phyloP scores from a whole-genome alignment of 441 rosid species.

The Gossypium schwendimanii region DNA sequence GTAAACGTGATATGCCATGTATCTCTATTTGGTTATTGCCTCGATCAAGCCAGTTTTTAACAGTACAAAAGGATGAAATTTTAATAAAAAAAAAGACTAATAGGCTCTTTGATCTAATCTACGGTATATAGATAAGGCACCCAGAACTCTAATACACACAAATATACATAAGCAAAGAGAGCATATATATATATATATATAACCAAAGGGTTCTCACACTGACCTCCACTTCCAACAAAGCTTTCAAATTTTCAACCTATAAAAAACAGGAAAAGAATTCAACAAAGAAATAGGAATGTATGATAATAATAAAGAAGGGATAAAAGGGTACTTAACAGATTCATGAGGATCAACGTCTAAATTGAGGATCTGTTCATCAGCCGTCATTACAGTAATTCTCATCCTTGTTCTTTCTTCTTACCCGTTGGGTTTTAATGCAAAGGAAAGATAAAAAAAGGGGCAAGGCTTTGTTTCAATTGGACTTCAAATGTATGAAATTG shows the following conservation, averaged over 20 bases:
- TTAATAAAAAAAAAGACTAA: too few relatives aligned
- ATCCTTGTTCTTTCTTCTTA: constrained; percentile 24
- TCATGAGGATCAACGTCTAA: constrained; percentile 81
- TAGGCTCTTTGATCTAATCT: too few relatives aligned
- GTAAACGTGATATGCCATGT: too few relatives aligned
- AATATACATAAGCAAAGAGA: neutral
- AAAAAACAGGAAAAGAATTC: neutral
- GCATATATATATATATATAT: neutral
- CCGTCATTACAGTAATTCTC: constrained; percentile 90
- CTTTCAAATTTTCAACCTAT: constrained; percentile 91
- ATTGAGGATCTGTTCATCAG: constrained; percentile 71
- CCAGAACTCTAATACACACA: too few relatives aligned
- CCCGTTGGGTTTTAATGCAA: neutral
- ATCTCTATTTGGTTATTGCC: too few relatives aligned
- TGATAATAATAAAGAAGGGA: constrained; percentile 6
- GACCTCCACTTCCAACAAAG: constrained; percentile 94
- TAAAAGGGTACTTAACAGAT: constrained; percentile 45
- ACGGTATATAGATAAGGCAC: too few relatives aligned
- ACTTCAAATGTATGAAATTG: neutral
- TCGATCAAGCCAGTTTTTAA: too few relatives aligned
- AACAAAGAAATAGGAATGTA: neutral
- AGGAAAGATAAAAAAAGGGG: neutral
- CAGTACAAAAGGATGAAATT: too few relatives aligned
- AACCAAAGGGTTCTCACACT: constrained; percentile 9
- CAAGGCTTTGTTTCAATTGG: neutral